Evolutionary conservation across 495 filamentous ascomycete genomes (phyloP).

Genomic region (Annulohypoxylon moriforme): DNA sequence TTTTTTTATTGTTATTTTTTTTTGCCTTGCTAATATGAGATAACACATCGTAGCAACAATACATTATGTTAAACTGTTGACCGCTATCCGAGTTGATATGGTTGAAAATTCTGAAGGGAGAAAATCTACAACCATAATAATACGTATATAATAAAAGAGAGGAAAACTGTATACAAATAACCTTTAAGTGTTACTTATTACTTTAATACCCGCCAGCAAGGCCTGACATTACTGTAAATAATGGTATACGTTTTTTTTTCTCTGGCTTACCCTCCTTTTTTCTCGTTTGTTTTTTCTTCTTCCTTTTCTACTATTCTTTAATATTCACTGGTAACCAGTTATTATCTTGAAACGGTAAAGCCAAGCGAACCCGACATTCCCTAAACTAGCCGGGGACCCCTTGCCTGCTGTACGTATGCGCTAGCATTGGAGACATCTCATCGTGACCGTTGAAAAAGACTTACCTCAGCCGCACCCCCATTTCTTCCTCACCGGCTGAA

Average conservation of each 20-base stretch:
- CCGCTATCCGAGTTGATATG: too few species aligned
- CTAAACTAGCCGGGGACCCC: conserved; percentile 4
- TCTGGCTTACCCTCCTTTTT: conserved; percentile 2
- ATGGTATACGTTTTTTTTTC: too few species aligned
- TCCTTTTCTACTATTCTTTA: neutral
- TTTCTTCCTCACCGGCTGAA: conserved; percentile 31
- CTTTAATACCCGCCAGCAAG: too few species aligned
- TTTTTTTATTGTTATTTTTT: too few species aligned
- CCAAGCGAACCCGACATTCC: conserved; percentile 30
- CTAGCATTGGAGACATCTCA: conserved; percentile 1
- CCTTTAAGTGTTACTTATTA: neutral
- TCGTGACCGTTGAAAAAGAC: conserved; percentile 31
- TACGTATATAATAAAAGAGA: too few species aligned
- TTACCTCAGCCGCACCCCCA: conserved; percentile 35
- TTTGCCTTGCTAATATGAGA: too few species aligned
- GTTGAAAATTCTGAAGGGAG: too few species aligned
- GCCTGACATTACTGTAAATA: too few species aligned
- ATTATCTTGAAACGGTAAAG: conserved; percentile 37
- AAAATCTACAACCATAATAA: too few species aligned
- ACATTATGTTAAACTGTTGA: too few species aligned
- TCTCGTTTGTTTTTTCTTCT: neutral
- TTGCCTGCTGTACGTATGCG: conserved; percentile 6
- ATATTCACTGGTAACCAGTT: neutral
- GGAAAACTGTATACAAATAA: too few species aligned
- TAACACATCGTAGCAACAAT: too few species aligned